Conservation (phyloP, 371 early-diverging fungal genomes). For the Funneliformis caledonium region DNA sequence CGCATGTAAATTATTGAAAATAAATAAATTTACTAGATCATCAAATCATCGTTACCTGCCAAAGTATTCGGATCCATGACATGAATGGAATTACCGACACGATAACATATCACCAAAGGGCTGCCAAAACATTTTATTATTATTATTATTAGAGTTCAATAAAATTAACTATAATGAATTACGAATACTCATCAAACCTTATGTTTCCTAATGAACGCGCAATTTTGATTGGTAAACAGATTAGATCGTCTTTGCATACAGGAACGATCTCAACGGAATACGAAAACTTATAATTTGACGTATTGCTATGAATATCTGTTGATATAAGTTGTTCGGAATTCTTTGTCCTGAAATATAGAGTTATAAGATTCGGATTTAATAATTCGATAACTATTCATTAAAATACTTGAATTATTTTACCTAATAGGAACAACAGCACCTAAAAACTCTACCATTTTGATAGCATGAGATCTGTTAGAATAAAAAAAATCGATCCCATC, state of each 20-base stretch:
- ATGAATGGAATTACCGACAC: slow-evolving; percentile 86
- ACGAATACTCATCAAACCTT: slow-evolving; percentile 31
- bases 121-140: slow-evolving; percentile 37
- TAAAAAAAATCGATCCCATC: slow-evolving; percentile 99
- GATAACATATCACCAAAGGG: slow-evolving; percentile 82
- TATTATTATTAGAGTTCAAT: neutral
- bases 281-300: slow-evolving; percentile 96
- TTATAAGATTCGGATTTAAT: neutral
- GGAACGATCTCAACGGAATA: slow-evolving; percentile 97
- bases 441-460: slow-evolving; percentile 97
- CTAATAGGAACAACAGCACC: slow-evolving; percentile 83
- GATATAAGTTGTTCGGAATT: slow-evolving; percentile 96
- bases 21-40: neutral
- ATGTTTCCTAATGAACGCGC: slow-evolving; percentile 88
- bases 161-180: neutral
- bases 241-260: slow-evolving; percentile 97
- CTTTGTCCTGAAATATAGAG: slow-evolving; percentile 63
- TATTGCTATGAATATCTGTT: slow-evolving; percentile 93
- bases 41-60: slow-evolving; percentile 41
- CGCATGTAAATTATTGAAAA: neutral
- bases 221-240: slow-evolving; percentile 85
- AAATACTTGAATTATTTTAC: slow-evolving; percentile 43
- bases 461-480: slow-evolving; percentile 87
- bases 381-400: neutral
- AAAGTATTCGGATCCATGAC: slow-evolving; percentile 87